Percentiles rank a stretch among this genome's conserved stretches.
Evolutionary conservation across 768 basidiomycete species (phyloP).

Genomic region (Amylocystis lapponica): DNA sequence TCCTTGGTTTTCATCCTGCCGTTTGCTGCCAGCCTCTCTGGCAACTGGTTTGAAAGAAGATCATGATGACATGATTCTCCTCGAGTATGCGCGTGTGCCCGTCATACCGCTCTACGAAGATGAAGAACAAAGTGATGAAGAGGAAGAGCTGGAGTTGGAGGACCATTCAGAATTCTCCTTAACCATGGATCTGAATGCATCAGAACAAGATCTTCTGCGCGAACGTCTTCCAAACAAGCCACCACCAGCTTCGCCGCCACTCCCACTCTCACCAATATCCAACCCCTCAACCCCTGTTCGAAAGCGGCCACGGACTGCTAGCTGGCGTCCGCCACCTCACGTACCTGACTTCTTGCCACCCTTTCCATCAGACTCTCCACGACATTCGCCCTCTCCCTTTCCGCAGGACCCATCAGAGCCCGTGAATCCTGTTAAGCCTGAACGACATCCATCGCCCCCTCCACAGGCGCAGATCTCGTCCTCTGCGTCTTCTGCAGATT

Average conservation of each 20-base stretch:
- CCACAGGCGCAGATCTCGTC: slow-evolving; percentile 40
- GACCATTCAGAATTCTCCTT: slow-evolving; percentile 1
- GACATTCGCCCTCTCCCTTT: slow-evolving; percentile 32
- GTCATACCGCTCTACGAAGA: slow-evolving; percentile 26
- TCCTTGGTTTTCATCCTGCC: slow-evolving; percentile 21
- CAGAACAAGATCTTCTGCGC: slow-evolving; percentile 6
- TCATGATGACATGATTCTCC: slow-evolving; percentile 47
- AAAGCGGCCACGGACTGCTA: slow-evolving; percentile 50
- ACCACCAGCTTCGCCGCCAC: slow-evolving; percentile 31
- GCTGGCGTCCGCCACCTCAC: slow-evolving; percentile 58
- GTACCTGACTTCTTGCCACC: slow-evolving; percentile 66
- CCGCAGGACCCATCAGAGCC: slow-evolving; percentile 27
- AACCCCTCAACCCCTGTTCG: slow-evolving; percentile 49
- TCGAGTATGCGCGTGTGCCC: slow-evolving; percentile 35
- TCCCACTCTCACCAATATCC: slow-evolving; percentile 53
- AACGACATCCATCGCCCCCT: slow-evolving; percentile 33
- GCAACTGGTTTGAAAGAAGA: slow-evolving; percentile 51
- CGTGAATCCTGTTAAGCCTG: slow-evolving; percentile 30
- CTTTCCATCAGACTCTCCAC: slow-evolving; percentile 42
- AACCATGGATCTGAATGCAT: slow-evolving; percentile 3
- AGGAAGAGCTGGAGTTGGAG: neutral
- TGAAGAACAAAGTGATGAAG: slow-evolving; percentile 18
- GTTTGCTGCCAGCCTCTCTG: slow-evolving; percentile 45
- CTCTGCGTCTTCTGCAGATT: slow-evolving; percentile 51
- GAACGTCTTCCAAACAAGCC: slow-evolving; percentile 5